Evolutionary conservation across 768 basidiomycete species (phyloP).

Genomic region (Tulasnella sp.): DNA sequence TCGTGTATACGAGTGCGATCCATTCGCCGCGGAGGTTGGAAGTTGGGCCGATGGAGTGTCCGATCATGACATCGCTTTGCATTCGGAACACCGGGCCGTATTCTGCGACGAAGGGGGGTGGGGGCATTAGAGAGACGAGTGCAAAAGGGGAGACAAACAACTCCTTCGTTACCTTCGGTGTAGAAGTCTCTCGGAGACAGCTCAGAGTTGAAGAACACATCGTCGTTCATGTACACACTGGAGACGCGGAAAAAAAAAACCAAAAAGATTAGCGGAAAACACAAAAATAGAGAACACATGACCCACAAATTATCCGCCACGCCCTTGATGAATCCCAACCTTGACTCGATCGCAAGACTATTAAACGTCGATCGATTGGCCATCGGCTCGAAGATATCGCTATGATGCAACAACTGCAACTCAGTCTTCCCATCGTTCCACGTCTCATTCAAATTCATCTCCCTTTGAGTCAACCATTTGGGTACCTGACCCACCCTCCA

Average conservation of each 20-base stretch:
- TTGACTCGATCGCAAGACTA: slow-evolving; percentile 22
- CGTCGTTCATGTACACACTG: slow-evolving; percentile 22
- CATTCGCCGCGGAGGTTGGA: background rate
- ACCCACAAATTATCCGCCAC: slow-evolving; percentile 18
- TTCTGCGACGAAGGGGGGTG: background rate
- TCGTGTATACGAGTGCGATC: background rate
- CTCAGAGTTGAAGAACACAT: slow-evolving; percentile 20
- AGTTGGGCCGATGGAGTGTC: background rate
- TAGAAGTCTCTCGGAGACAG: background rate
- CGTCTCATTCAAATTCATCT: background rate
- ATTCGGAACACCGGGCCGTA: slow-evolving; percentile 23
- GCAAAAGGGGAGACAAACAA: slow-evolving; percentile 1
- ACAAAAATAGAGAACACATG: background rate
- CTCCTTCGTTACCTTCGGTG: background rate
- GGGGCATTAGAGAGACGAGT: slow-evolving; percentile 12
- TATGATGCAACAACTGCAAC: background rate
- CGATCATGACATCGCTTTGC: slow-evolving; percentile 21
- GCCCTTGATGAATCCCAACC: slow-evolving; percentile 17
- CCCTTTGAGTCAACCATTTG: slow-evolving; percentile 18
- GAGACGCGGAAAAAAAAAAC: background rate
- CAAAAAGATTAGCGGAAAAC: no score
- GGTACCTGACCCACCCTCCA: slow-evolving; percentile 21
- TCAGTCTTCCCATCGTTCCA: slow-evolving; percentile 4
- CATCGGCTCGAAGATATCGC: slow-evolving; percentile 12
- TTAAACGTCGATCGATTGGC: slow-evolving; percentile 20